Evolutionary conservation across 2,329 filamentous ascomycete species (phyloP), one percentile per base, ranked within the genome.

Genomic region (Pyrenophora graminea): DNA sequence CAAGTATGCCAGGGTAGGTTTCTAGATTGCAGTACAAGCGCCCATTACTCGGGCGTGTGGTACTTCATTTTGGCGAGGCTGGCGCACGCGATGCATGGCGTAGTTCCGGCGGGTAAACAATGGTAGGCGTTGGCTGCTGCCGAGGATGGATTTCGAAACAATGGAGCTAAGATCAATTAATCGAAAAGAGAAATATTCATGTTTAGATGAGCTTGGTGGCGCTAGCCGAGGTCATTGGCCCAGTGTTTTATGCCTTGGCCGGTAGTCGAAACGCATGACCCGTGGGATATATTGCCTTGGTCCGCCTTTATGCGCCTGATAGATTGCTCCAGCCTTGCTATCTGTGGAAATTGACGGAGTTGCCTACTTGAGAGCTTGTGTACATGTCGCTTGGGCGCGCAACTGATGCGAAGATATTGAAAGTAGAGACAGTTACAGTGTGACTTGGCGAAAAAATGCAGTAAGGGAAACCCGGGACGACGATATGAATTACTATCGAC

Each of bases 31-130:
- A 36, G 36, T 32, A 48, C 46, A 42, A 49, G 46, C 25, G 33
- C 23, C 25, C 50, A 4, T 39, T 21, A 48, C 31, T 17, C 12
- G 27, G 34, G 18, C 36, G 36, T 51, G 50, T 45, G 51, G 46
- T 45, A 40, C 43, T 50, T 57, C 41, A 51, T 56, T 51, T 33
- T 30, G 21, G 7, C 9, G 37, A 9, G 19, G 36, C 47, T 31
- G 6, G 36, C 33, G 34, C 47, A 47, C 31, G 42, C 30, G 39
- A 19, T 25, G 30, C 18, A 18, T 30, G 33, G 21, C 23, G 44
- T 43, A 55, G 48, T 54, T 39, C 63, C 63, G 60, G 41, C 55
- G 63, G 64, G 47, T 64, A 66, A 63, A 12, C 33, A 27, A 10
- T 44, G 48, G 52, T 45, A 38, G 45, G 43, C 27, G 13, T 19